These are phyloP conservation scores for Lactifluus pinguis DNA, from an alignment of 768 basidiomycete genomes.

Conservation along the genomic window DNA sequence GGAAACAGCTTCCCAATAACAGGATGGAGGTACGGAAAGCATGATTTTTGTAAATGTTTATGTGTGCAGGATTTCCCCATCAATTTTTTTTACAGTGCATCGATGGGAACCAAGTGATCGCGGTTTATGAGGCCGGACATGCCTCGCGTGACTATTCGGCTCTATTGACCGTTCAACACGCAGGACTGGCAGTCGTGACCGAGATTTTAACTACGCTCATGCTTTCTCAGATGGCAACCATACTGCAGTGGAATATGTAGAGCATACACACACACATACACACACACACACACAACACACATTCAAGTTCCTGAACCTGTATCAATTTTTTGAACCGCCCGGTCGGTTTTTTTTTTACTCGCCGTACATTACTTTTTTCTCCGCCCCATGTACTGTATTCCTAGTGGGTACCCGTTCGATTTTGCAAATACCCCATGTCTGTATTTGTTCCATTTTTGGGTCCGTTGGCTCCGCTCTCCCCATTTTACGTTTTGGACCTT, in stretches of 20 bases:
- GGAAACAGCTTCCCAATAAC: conserved; percentile 48
- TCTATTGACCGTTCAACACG: conserved; percentile 46
- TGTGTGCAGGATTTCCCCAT: not conserved
- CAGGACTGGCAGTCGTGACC: conserved; percentile 55
- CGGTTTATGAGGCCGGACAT: conserved; percentile 57
- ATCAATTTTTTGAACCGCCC: too few relatives aligned
- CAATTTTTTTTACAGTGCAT: conserved; percentile 36
- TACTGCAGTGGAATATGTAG: conserved; percentile 41
- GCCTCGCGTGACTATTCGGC: conserved; percentile 52
- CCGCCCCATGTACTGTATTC: too few relatives aligned
- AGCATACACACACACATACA: too few relatives aligned
- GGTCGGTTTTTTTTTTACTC: too few relatives aligned
- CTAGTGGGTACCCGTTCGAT: too few relatives aligned
- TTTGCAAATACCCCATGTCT: too few relatives aligned
- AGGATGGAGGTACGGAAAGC: conserved; percentile 55
- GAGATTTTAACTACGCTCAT: conserved; percentile 71
- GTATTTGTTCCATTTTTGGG: too few relatives aligned
- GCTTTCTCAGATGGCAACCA: conserved; percentile 61
- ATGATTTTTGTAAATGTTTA: not conserved
- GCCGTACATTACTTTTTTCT: too few relatives aligned
- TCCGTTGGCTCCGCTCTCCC: too few relatives aligned
- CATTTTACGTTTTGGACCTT: too few relatives aligned
- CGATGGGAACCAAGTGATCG: conserved; percentile 49
- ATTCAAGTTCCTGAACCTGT: too few relatives aligned
- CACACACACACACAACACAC: not conserved